phyloP scores from a whole-genome alignment of 106 monocot species.

The Vanilla planifolia region DNA sequence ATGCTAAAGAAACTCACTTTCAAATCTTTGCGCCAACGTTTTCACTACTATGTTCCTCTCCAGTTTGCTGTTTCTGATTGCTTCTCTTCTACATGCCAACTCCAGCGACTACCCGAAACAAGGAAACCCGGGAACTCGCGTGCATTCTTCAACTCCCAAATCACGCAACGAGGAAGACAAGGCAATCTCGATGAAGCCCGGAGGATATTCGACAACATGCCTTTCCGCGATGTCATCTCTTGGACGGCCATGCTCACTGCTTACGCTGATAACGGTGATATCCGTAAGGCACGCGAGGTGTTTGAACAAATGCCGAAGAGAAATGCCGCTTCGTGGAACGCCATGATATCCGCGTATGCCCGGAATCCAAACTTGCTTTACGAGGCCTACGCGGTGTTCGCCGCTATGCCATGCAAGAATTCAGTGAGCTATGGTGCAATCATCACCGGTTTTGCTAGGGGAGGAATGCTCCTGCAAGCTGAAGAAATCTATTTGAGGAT shows the following conservation, averaged over 20 bases:
- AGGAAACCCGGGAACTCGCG: constrained; percentile 7
- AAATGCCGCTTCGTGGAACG: constrained; percentile 63
- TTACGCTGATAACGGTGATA: constrained; percentile 30
- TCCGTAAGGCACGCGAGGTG: constrained; percentile 28
- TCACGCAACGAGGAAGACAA: constrained; percentile 24
- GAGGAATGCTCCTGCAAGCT: constrained; percentile 44
- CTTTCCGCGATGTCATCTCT: constrained; percentile 44
- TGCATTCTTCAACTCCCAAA: constrained; percentile 24
- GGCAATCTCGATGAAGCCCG: constrained; percentile 24
- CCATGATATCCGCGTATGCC: constrained; percentile 54
- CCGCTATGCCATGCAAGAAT: constrained; percentile 27
- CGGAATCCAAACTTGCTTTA: constrained; percentile 14
- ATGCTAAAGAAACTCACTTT: too few species aligned
- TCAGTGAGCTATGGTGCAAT: constrained; percentile 41
- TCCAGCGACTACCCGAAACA: neutral
- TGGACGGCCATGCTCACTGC: constrained; percentile 75
- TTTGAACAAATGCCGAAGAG: constrained; percentile 65
- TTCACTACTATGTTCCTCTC: too few species aligned
- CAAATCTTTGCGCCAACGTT: too few species aligned
- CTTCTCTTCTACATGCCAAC: too few species aligned
- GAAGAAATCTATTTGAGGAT: constrained; percentile 30
- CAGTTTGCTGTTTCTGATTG: too few species aligned
- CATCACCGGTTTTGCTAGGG: constrained; percentile 35
- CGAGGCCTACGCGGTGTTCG: constrained; percentile 41
- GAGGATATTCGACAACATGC: constrained; percentile 45